These are phyloP conservation scores for Keithomyces neogunnii DNA, from an alignment of 2,329 filamentous ascomycete genomes.

Conservation along the genomic window DNA sequence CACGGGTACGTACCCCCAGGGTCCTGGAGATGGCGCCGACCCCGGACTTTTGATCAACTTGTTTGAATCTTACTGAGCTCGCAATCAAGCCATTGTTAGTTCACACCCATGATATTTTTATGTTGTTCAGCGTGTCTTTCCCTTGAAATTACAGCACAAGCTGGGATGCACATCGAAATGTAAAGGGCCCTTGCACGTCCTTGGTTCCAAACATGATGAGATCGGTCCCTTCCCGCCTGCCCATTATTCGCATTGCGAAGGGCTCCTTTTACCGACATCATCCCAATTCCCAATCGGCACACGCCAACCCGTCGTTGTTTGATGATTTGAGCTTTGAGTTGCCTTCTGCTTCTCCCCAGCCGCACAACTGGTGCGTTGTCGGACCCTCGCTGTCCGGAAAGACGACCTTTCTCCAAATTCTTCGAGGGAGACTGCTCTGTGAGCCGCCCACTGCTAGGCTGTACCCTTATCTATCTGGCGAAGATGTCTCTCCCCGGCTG, in stretches of 20 bases:
- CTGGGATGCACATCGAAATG: not conserved
- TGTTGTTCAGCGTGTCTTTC: too few species aligned
- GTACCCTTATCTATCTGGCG: conserved; percentile 68
- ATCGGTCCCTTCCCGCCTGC: conserved; percentile 26
- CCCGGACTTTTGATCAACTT: not conserved
- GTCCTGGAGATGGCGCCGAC: conserved; percentile 12
- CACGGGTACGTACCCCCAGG: conserved; percentile 12
- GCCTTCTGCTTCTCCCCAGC: conserved; percentile 40
- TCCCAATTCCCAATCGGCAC: conserved; percentile 42
- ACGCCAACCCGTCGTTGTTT: conserved; percentile 66
- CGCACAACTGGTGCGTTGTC: conserved; percentile 74
- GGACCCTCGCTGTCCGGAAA: conserved; percentile 72
- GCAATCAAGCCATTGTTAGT: too few species aligned
- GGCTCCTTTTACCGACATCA: conserved; percentile 78
- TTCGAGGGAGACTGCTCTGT: conserved; percentile 68
- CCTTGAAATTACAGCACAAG: too few species aligned
- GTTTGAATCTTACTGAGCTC: too few species aligned
- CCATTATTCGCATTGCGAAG: conserved; percentile 64
- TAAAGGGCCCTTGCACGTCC: conserved; percentile 8
- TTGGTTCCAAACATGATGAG: conserved; percentile 1
- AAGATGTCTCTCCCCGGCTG: conserved; percentile 46
- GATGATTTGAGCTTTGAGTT: conserved; percentile 61
- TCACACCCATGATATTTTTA: too few species aligned
- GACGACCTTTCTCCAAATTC: conserved; percentile 71
- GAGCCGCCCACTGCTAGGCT: conserved; percentile 66